These are phyloP conservation scores for Tolypocladium endophyticum DNA, from an alignment of 2,329 filamentous ascomycete species.

Conservation along the genomic window DNA sequence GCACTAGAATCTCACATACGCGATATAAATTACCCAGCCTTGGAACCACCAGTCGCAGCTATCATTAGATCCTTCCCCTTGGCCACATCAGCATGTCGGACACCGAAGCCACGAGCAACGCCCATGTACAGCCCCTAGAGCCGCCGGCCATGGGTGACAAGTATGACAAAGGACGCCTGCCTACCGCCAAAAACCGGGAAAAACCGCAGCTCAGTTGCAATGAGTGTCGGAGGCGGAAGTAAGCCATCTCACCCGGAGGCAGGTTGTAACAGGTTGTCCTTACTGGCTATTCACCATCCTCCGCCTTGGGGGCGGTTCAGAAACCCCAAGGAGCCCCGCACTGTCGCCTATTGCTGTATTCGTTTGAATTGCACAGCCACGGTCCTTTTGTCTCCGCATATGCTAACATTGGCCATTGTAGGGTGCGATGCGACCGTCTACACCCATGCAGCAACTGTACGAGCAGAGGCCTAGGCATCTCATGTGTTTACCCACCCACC, in stretches of 20 bases:
- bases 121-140: neutral
- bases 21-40: no score
- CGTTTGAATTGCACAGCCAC: no score
- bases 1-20: no score
- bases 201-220: neutral
- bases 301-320: no score
- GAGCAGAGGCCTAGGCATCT: neutral
- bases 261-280: no score
- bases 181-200: neutral
- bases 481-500: neutral
- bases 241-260: neutral
- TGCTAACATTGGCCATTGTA: neutral
- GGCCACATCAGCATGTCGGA: neutral
- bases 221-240: neutral
- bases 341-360: no score
- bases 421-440: neutral
- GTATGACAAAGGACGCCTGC: neutral
- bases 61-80: neutral
- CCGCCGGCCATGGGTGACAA: neutral
- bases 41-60: no score
- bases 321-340: no score
- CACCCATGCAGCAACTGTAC: neutral
- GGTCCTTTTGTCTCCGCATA: neutral
- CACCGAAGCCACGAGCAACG: neutral
- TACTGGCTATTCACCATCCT: no score